These are phyloP conservation scores for Monilinia aucupariae DNA, from an alignment of 2,329 filamentous ascomycete genomes.

Conservation along the genomic window DNA sequence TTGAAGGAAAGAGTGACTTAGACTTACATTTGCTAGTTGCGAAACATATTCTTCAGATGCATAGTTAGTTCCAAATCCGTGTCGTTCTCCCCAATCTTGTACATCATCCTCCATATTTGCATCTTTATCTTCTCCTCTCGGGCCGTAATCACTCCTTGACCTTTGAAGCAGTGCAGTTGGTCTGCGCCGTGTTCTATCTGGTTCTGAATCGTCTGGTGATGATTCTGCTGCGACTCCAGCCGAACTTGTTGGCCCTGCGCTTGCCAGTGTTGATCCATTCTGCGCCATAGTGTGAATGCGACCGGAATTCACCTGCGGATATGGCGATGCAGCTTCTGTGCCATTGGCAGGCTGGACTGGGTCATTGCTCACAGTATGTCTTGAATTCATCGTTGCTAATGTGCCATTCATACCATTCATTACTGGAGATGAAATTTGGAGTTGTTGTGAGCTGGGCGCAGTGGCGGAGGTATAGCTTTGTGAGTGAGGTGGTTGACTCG, in stretches of 20 bases:
- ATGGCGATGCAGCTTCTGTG: slow-evolving; percentile 1
- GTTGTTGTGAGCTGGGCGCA: slow-evolving; percentile 21
- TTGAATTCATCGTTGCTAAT: slow-evolving; percentile 20
- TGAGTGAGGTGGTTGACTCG: slow-evolving; percentile 28
- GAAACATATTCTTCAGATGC: slow-evolving; percentile 66
- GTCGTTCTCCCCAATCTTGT: slow-evolving; percentile 43
- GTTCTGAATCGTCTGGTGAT: slow-evolving; percentile 31
- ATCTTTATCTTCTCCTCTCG: slow-evolving; percentile 37
- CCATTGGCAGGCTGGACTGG: slow-evolving; percentile 20
- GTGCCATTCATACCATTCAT: slow-evolving; percentile 24
- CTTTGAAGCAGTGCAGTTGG: slow-evolving; percentile 33
- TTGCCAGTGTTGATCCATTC: neutral
- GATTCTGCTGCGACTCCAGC: slow-evolving; percentile 26
- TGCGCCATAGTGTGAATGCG: slow-evolving; percentile 1
- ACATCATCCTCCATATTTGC: slow-evolving; percentile 27
- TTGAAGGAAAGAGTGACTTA: slow-evolving; percentile 38
- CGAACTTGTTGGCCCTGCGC: slow-evolving; percentile 25
- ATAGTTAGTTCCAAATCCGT: slow-evolving; percentile 70
- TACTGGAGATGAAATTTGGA: neutral
- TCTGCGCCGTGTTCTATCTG: slow-evolving; percentile 25
- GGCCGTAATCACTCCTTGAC: slow-evolving; percentile 49
- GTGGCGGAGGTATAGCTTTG: slow-evolving; percentile 27
- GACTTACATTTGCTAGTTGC: slow-evolving; percentile 56
- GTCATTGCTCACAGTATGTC: slow-evolving; percentile 30
- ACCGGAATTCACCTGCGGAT: slow-evolving; percentile 10